These are phyloP conservation scores for Cornus florida DNA, from an alignment of 148 eudicot species.

Conservation along the genomic window DNA sequence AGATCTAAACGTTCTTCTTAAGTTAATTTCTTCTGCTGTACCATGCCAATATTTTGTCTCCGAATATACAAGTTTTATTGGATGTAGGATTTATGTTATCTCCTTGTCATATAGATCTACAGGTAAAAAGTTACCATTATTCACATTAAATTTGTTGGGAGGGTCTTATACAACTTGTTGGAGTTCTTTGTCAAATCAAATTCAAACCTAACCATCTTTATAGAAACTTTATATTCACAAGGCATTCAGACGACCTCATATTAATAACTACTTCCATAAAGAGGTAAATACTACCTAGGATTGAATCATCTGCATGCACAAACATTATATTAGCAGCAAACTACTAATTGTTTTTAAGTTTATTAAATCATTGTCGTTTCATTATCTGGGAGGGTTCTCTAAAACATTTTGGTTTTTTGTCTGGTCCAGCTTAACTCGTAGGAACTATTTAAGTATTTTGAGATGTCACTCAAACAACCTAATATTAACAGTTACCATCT, in stretches of 20 bases:
- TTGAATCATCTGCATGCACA: too few species aligned
- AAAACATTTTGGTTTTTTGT: too few species aligned
- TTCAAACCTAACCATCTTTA: neutral
- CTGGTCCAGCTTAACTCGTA: too few species aligned
- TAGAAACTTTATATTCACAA: neutral
- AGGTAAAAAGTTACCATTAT: neutral
- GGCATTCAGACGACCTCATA: too few species aligned
- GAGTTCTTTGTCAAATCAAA: neutral
- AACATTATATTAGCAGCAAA: too few species aligned
- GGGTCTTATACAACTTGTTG: neutral
- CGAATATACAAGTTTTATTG: neutral
- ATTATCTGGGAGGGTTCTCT: too few species aligned
- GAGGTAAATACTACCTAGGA: too few species aligned
- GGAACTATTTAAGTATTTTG: too few species aligned
- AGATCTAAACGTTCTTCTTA: neutral
- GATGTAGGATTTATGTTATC: neutral
- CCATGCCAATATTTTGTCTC: neutral
- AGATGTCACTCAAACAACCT: neutral
- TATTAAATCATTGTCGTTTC: too few species aligned
- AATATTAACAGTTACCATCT: too few species aligned
- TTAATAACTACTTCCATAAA: too few species aligned
- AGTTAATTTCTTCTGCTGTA: neutral
- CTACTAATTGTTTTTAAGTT: too few species aligned
- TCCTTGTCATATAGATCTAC: neutral
- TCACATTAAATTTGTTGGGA: neutral